Percentiles rank a stretch among this genome's conserved stretches.
Conservation (phyloP, 345 rosid species). For the Pistacia vera region DNA sequence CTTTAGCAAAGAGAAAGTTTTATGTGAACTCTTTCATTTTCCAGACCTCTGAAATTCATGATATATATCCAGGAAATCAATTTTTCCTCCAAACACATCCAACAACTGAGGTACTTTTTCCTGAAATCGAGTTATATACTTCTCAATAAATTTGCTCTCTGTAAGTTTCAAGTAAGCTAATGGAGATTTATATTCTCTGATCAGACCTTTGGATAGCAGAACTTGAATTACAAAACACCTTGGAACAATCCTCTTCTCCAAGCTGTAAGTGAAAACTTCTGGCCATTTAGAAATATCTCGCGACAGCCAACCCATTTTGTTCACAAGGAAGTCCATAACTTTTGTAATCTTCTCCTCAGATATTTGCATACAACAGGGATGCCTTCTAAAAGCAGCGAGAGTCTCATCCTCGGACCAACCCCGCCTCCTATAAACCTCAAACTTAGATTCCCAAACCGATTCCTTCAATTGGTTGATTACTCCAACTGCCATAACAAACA, state of each 20-base stretch:
- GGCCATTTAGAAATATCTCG: slow-evolving; percentile 19
- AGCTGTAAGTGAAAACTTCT: slow-evolving; percentile 12
- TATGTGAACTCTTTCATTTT: background rate
- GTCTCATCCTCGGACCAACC: slow-evolving; percentile 31
- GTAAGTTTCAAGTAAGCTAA: background rate
- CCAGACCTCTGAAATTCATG: background rate
- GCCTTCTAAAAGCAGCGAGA: slow-evolving; percentile 23
- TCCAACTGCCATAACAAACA: slow-evolving; percentile 14
- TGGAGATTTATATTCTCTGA: background rate
- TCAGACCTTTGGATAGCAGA: slow-evolving; percentile 25
- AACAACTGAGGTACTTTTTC: background rate
- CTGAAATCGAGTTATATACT: background rate
- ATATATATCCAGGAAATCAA: too few species aligned
- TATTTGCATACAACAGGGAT: slow-evolving; percentile 19
- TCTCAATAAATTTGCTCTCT: background rate
- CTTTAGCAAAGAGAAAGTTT: too few species aligned
- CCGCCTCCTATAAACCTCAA: slow-evolving; percentile 14
- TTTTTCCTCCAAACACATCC: background rate
- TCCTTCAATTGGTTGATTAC: background rate
- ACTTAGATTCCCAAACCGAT: slow-evolving; percentile 13
- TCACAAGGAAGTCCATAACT: slow-evolving; percentile 25
- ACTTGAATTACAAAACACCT: slow-evolving; percentile 24
- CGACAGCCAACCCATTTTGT: slow-evolving; percentile 29
- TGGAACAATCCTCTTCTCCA: slow-evolving; percentile 35
- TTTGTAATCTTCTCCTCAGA: slow-evolving; percentile 30